Base-by-base conservation (phyloP, 495 filamentous ascomycete genomes). In the Neurospora sp. region DNA sequence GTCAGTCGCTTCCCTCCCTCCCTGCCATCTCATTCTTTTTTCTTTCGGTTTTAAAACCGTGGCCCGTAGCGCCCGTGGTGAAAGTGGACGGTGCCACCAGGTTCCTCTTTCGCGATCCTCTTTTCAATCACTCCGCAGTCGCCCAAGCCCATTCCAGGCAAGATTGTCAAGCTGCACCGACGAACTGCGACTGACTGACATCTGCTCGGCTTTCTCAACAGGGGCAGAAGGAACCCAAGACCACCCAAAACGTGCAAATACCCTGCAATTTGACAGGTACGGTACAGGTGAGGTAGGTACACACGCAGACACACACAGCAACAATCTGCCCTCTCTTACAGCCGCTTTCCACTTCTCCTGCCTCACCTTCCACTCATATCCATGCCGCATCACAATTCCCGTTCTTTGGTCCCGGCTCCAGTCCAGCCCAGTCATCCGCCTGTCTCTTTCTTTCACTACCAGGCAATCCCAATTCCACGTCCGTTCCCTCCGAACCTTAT, bases 71-170 rank as follows among this genome's bases (percentile, higher is more conserved):
- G 80, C 79, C 81, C 80, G 83, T 85, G 54, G 28, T 34, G 28
- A 5, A 34, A 66, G 54, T 34, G 15, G 28, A 66, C 54, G 28
- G 54, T 66, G 83, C 82, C 84, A 85, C 84, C 82, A 83, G 81
- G 54, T 37, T 34, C 31, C 31, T 34, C 31, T 34, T 82, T 85
- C 83, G 81, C 84, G 86, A 86, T 89, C 79, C 86, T 89, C 78
- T 86, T 89, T 85, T 88, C 85, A 85, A 83, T 79, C 81, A 86
- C 88, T 82, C 86, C 86, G 82, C 86, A 86, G 82, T 86, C 81
- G 83, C 86, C 54, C 85, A 87, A 86, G 81, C 86, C 85, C 81
- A 81, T 86, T 87, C 85, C 24, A 66, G 54, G 54, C 54, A 66
- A 66, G 54, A 66, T 66, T 83, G 84, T 84, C 83, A 73, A 82